phyloP scores from a whole-genome alignment of 106 monocot genomes.

The Hemerocallis citrina region DNA sequence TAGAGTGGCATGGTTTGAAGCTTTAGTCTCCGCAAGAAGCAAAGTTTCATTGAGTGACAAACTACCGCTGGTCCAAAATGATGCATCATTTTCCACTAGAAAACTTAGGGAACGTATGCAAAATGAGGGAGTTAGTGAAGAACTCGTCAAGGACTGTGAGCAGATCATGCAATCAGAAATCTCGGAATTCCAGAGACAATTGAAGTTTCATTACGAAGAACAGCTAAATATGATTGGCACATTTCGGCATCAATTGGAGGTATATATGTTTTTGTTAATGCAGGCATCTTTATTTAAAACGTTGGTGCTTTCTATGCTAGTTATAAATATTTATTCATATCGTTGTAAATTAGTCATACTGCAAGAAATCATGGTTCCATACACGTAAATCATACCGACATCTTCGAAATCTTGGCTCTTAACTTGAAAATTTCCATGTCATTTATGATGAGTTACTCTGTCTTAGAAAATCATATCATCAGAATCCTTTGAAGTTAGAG shows the following conservation, averaged over 20 bases:
- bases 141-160: constrained; percentile 73
- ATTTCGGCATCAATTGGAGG: constrained; percentile 65
- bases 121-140: constrained; percentile 59
- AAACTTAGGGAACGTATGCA: constrained; percentile 71
- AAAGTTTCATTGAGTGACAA: constrained; percentile 27
- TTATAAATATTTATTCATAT: background rate
- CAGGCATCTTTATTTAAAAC: background rate
- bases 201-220: constrained; percentile 56
- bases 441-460: constrained; percentile 59
- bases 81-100: constrained; percentile 57
- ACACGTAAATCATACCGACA: no score
- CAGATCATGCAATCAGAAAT: constrained; percentile 74
- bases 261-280: constrained; percentile 4
- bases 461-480: constrained; percentile 60
- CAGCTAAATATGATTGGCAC: constrained; percentile 41
- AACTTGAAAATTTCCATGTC: constrained; percentile 21
- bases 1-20: constrained; percentile 83
- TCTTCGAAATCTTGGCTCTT: background rate
- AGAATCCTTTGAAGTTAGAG: no score
- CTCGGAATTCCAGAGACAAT: constrained; percentile 37
- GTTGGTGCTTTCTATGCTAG: background rate
- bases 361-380: no score
- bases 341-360: background rate
- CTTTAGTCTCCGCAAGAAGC: constrained; percentile 58
- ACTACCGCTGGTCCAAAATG: constrained; percentile 25